Percentiles rank a stretch among this genome's conserved stretches.
phyloP scores from a whole-genome alignment of 352 stramenopile genomes.

The Phytopythium aichiense region DNA sequence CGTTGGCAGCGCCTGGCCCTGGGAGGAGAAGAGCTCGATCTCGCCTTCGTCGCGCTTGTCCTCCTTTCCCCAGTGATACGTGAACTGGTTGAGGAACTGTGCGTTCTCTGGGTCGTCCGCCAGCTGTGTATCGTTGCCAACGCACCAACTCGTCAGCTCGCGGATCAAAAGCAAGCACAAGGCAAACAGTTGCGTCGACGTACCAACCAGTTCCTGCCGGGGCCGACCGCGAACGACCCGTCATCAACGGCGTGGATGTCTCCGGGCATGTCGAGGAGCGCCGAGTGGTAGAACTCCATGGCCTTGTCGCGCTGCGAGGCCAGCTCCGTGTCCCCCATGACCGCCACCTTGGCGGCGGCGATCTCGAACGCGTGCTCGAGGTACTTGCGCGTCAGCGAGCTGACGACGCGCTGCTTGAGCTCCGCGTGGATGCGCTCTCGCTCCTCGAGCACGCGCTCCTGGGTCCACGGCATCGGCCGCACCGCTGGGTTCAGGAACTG shows the following conservation, averaged over 20 bases:
- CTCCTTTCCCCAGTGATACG: slow-evolving; percentile 15
- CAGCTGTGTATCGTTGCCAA: slow-evolving; percentile 12
- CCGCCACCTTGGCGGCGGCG: slow-evolving; percentile 38
- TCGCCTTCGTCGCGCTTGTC: neutral
- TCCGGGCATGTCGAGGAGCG: slow-evolving; percentile 29
- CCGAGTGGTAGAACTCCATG: slow-evolving; percentile 57
- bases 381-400: slow-evolving; percentile 1
- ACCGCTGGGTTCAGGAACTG: slow-evolving; percentile 32
- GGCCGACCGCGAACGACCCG: slow-evolving; percentile 28
- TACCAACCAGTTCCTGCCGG: slow-evolving; percentile 51
- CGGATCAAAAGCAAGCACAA: neutral
- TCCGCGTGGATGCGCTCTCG: neutral
- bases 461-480: slow-evolving; percentile 36
- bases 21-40: slow-evolving; percentile 1
- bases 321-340: slow-evolving; percentile 33
- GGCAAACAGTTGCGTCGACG: slow-evolving; percentile 5
- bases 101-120: slow-evolving; percentile 33
- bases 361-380: slow-evolving; percentile 28
- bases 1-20: neutral
- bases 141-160: neutral
- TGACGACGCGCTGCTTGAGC: neutral
- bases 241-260: slow-evolving; percentile 24
- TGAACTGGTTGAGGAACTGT: slow-evolving; percentile 27
- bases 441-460: neutral
- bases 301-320: slow-evolving; percentile 46